Evolutionary conservation across 139 green algal genomes (phyloP), one percentile per base, ranked within the genome.

Genomic region (Desmodesmus armatus): DNA sequence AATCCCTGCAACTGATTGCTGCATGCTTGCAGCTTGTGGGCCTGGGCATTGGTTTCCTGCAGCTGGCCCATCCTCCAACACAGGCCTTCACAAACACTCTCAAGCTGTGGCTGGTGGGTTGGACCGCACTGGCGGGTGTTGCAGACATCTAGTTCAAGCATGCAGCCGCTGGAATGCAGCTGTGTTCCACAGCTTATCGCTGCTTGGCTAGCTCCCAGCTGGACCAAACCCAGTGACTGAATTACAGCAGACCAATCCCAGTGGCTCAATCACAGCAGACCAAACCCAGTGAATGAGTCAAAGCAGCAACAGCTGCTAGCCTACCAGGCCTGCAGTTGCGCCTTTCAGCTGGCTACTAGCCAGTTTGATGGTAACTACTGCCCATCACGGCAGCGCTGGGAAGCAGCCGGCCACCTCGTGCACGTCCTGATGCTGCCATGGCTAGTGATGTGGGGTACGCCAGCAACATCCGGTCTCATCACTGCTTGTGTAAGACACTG

Each of bases 1-100:
- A n/a, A n/a, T n/a, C n/a, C n/a, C n/a, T n/a, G n/a, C n/a, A n/a
- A n/a, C n/a, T 69, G 60, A 27, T n/a, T 43, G 29, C 62, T 71
- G 29, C 5, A 27, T 19, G 7, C 19, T 43, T n/a, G 39, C 53
- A 82, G 75, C 75, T 82, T 5, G 51, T 33, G 51, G 75, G 75
- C 51, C n/a, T 82, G 75, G 75, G 53, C 2, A 83, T 83, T 4
- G 77, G 77, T 23, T 74, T 83, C 40, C 37, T 83, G 40, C 77
- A 83, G 60, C 40, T 74, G 27, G 60, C 60, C 17, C 23, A 73
- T 31, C 77, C 77, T 31, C 23, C 29, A 27, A 83, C 77, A n/a
- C 27, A 62, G 21, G 60, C 58, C 19, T 83, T 83, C 77, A 83
- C 77, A 15, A 74, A 63, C 11, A 63, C 77, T 13, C 63, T 73